Evolutionary conservation across 2,329 filamentous ascomycete genomes (phyloP), one percentile per base, ranked within the genome.

Genomic region (Pestalotiopsis sp.): DNA sequence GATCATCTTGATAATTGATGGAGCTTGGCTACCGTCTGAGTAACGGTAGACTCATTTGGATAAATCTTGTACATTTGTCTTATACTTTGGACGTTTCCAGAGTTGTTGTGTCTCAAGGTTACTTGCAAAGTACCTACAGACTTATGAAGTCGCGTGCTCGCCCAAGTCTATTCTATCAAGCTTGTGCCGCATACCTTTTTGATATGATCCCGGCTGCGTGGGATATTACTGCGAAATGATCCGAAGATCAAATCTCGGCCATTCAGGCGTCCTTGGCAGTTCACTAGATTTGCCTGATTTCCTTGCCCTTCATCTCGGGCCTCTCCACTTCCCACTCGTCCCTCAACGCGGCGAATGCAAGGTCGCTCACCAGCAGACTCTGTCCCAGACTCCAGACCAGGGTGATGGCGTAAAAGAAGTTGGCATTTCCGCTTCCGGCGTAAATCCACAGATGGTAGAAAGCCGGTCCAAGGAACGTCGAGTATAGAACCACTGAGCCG

Each of bases 371-470:
- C 38, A 99, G 83, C 71, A 99, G 86, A 49, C 94, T 95, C 73
- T 97, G 86, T 0, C 94, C 96, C 27, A 99, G 80, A 77, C 94
- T 97, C 96, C 96, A 99, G 0, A 99, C 96, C n/a, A 99, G 83
- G 0, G 96, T 99, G 75, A 99, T 98, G 72, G 96, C 96, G 78
- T 99, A 99, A 83, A 99, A 99, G 83, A 99, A 99, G 79, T 99
- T 99, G 69, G 96, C 96, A 76, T 99, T 99, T 36, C 96, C 96
- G 68, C 94, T 97, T 64, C 96, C 96, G 2, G 96, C 96, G 77
- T 98, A 99, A 68, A 99, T 95, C 96, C 96, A 99, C 4, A 99
- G 85, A 78, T 99, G 91, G 79, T 98, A 97, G 78, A 99, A 99
- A 0, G 95, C 94, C 1, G 96, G 96, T 0, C 96, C 96, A 0